Evolutionary conservation across 371 early-diverging fungal species (phyloP), one percentile per base, ranked within the genome.

Genomic region (Circinella minor): DNA sequence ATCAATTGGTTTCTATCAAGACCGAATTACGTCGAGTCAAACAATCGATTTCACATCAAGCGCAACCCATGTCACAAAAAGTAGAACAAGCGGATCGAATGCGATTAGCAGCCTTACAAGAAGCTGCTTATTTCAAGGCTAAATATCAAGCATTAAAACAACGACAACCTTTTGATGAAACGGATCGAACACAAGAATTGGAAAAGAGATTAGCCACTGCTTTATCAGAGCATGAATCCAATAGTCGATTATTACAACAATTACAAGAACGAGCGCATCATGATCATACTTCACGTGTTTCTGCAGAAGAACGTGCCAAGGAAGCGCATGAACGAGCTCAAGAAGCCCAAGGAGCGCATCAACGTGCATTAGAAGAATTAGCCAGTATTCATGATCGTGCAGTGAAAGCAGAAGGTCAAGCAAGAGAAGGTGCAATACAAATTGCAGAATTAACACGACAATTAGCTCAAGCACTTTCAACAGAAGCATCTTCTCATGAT

Each of bases 51-150:
- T 76, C 74, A 0, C 84, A 85, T 14, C 87, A 89, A 68, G 86
- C 87, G 0, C 85, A 86, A 36, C 72, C 79, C 14, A 85, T 86
- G 43, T 81, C 86, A 4, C 70, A 74, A 55, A 84, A 84, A 61
- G 77, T 88, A n/a, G 76, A 69, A 18, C 82, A 84, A 39, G 84
- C 88, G 7, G 88, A 88, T 61, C 80, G 85, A 5, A 75, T 85
- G 75, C 78, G 86, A 43, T 77, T 80, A 3, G 86, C 83, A 3
- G 88, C 88, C 1, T 74, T 88, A n/a, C 88, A 88, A 66, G 88
- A 88, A 65, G 86, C 88, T 0, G 86, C 83, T 0, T 88, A 88
- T 68, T 80, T 85, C 63, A 86, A 86, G 66, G 82, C 86, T 17
- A 88, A 88, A 55, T 76, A 79, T 59, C 65, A 60, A 38, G 74